Evolutionary conservation across 345 rosid species (phyloP).

Genomic region (Schrenkiella parvula): DNA sequence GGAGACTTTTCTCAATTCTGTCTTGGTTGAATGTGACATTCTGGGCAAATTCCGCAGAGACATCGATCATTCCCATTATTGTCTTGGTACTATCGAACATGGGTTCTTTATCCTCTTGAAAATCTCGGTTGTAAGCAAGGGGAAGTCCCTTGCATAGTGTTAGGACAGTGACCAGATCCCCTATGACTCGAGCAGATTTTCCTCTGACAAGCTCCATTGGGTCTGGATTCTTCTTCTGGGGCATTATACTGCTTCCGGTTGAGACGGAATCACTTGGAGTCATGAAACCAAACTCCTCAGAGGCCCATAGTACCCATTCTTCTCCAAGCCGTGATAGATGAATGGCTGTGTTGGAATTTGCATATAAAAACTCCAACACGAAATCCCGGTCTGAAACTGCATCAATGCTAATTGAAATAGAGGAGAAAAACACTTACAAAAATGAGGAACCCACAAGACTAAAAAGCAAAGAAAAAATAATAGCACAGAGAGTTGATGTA

Average conservation of each 20-base stretch:
- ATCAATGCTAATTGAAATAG: conserved; percentile 55
- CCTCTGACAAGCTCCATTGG: conserved; percentile 98
- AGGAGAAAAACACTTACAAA: not conserved
- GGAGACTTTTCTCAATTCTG: conserved; percentile 68
- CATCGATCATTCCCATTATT: conserved; percentile 82
- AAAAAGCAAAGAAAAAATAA: not conserved
- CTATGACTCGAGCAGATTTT: conserved; percentile 84
- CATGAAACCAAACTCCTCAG: conserved; percentile 91
- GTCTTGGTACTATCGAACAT: conserved; percentile 85
- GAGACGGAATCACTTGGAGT: conserved; percentile 89
- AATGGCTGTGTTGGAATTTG: conserved; percentile 69
- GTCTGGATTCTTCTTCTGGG: conserved; percentile 98
- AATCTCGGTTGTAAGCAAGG: conserved; percentile 89
- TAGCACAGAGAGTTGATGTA: not conserved
- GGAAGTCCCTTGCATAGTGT: conserved; percentile 98
- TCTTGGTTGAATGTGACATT: conserved; percentile 69
- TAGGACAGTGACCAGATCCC: conserved; percentile 76
- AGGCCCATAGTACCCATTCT: conserved; percentile 99
- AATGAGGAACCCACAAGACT: not conserved
- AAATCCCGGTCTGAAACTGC: conserved; percentile 97
- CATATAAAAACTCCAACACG: conserved; percentile 71
- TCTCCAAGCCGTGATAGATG: conserved; percentile 97
- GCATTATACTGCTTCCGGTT: conserved; percentile 98
- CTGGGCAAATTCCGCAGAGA: conserved; percentile 86
- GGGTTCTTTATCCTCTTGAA: conserved; percentile 99